These are phyloP conservation scores for Hanseniaspora clermontiae DNA, from an alignment of 805 yeast species.

Conservation along the genomic window DNA sequence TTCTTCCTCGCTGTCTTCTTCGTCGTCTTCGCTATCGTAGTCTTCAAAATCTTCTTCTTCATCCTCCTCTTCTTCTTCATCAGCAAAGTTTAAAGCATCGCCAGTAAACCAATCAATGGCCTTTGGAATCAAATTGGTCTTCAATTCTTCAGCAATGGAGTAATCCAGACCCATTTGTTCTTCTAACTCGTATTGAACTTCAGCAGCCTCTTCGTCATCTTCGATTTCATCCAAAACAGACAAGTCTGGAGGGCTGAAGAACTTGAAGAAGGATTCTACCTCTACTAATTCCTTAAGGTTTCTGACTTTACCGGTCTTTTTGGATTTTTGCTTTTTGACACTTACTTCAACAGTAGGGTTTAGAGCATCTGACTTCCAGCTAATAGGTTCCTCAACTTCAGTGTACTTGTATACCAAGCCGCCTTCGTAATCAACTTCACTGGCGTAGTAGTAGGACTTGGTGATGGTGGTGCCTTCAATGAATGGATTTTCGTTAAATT, in stretches of 20 bases:
- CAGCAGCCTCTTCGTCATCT: conserved; percentile 31
- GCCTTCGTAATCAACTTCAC: conserved; percentile 85
- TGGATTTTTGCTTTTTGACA: conserved; percentile 94
- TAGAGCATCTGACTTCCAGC: conserved; percentile 68
- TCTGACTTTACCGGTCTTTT: conserved; percentile 89
- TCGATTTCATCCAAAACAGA: conserved; percentile 28
- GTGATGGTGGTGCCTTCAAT: conserved; percentile 61
- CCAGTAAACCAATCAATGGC: conserved; percentile 99
- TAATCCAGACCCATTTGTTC: conserved; percentile 75
- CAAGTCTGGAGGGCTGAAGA: conserved; percentile 85
- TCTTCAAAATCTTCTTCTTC: conserved; percentile 54
- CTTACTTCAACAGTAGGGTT: conserved; percentile 81
- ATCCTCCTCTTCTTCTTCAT: conserved; percentile 46
- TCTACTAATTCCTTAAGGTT: conserved; percentile 90
- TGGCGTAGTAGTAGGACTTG: conserved; percentile 87
- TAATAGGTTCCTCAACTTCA: conserved; percentile 63
- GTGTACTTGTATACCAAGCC: conserved; percentile 97
- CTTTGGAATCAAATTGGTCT: conserved; percentile 89
- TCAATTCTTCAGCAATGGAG: conserved; percentile 89
- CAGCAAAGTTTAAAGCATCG: conserved; percentile 73
- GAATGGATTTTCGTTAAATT: conserved; percentile 47
- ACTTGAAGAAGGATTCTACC: conserved; percentile 88
- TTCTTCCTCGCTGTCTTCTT: conserved; percentile 32
- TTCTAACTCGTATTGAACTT: conserved; percentile 42
- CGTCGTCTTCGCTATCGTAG: conserved; percentile 30